Evolutionary conservation across 768 basidiomycete genomes (phyloP).

Genomic region (Royoungia palumana): DNA sequence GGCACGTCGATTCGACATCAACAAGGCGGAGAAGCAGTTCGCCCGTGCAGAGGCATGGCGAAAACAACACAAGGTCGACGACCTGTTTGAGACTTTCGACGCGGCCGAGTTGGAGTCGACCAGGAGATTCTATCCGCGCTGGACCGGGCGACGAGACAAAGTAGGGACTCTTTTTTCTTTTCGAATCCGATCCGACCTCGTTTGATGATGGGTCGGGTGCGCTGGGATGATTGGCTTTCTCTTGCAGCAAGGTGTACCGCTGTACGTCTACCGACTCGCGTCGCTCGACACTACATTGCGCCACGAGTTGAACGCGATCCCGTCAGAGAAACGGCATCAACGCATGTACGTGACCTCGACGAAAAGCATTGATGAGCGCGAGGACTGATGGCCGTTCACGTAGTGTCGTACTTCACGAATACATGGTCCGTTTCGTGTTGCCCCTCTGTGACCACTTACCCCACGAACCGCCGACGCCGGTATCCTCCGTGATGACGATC

Average conservation of each 20-base stretch:
- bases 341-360: conserved; percentile 55
- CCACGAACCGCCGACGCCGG: conserved; percentile 48
- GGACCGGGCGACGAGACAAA: conserved; percentile 78
- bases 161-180: conserved; percentile 34
- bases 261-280: conserved; percentile 76
- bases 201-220: not conserved
- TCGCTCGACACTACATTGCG: conserved; percentile 50
- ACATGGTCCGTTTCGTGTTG: conserved; percentile 61
- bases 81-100: conserved; percentile 60
- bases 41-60: conserved; percentile 67
- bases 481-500: conserved; percentile 62
- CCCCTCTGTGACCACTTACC: conserved; percentile 62
- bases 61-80: conserved; percentile 53
- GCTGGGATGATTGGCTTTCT: not conserved
- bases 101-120: conserved; percentile 56
- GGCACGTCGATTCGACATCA: conserved; percentile 65
- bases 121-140: conserved; percentile 70
- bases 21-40: conserved; percentile 69
- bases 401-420: conserved; percentile 65
- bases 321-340: conserved; percentile 56
- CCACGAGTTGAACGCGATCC: conserved; percentile 56
- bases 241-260: conserved; percentile 58
- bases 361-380: too few relatives aligned
- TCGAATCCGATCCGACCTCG: not conserved
- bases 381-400: not conserved